Conservation (phyloP, 192 early-diverging fungal genomes). For the Entomortierella chlamydospora region DNA sequence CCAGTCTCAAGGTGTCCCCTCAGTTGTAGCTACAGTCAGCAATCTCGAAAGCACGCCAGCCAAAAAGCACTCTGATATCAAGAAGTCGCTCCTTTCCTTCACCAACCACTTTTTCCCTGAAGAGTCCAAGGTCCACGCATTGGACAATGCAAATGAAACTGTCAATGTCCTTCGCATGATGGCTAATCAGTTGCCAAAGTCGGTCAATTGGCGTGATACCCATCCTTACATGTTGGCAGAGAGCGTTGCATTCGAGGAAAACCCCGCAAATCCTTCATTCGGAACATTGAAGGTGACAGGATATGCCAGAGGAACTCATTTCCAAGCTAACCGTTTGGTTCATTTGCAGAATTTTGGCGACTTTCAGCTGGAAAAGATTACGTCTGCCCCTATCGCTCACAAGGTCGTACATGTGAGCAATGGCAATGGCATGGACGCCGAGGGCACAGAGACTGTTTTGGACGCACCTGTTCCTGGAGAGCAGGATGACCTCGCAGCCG, state of each 20-base stretch:
- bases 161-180: constrained; percentile 80
- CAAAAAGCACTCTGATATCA: constrained; percentile 80
- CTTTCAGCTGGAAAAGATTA: constrained; percentile 86
- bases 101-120: constrained; percentile 91
- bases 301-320: constrained; percentile 83
- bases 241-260: constrained; percentile 72
- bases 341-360: constrained; percentile 95
- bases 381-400: constrained; percentile 32
- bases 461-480: constrained; percentile 74
- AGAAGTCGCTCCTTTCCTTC: constrained; percentile 87
- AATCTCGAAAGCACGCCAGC: constrained; percentile 71
- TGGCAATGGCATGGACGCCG: constrained; percentile 58
- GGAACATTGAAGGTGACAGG: constrained; percentile 87
- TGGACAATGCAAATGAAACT: constrained; percentile 69
- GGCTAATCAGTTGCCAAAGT: constrained; percentile 81
- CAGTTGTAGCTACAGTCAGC: constrained; percentile 78
- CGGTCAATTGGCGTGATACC: constrained; percentile 86
- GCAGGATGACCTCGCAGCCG: constrained; percentile 85
- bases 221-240: constrained; percentile 92
- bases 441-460: constrained; percentile 64
- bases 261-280: constrained; percentile 58
- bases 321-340: constrained; percentile 92
- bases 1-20: constrained; percentile 88
- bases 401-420: constrained; percentile 37
- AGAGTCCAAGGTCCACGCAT: constrained; percentile 74